Conservation (phyloP, 768 basidiomycete genomes). For the Dacryopinax spathularia region DNA sequence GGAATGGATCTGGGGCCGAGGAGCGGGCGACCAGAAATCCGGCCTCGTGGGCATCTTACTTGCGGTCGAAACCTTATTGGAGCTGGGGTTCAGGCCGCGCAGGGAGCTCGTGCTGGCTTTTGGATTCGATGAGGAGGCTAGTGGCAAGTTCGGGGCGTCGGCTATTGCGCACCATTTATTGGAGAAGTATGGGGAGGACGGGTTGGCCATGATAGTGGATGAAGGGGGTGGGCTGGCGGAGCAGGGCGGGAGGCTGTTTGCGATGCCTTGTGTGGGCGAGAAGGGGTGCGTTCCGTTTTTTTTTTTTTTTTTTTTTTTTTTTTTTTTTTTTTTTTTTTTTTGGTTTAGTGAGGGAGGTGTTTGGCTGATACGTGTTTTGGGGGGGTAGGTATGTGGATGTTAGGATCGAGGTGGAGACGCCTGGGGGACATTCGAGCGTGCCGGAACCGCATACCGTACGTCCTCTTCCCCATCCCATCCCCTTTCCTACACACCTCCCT, state of each 20-base stretch:
- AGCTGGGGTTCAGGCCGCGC: constrained; percentile 47
- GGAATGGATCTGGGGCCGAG: constrained; percentile 22
- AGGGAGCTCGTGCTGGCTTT: constrained; percentile 46
- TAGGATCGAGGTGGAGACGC: constrained; percentile 47
- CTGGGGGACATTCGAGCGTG: constrained; percentile 76
- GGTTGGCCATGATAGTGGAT: constrained; percentile 68
- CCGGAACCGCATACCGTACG: constrained; percentile 68
- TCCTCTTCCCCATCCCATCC: constrained; percentile 3
- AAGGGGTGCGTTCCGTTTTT: no score
- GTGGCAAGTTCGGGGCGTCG: constrained; percentile 26
- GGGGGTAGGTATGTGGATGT: constrained; percentile 63
- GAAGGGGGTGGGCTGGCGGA: constrained; percentile 51
- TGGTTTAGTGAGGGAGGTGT: no score
- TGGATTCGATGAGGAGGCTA: constrained; percentile 59
- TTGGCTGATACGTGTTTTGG: no score
- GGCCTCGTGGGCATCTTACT: constrained; percentile 19
- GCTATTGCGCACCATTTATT: constrained; percentile 33
- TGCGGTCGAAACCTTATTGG: constrained; percentile 50
- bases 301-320: no score
- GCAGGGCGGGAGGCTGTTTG: neutral
- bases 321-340: no score
- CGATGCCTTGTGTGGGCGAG: constrained; percentile 4
- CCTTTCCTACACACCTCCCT: neutral
- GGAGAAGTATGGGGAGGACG: constrained; percentile 50
- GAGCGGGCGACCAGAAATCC: constrained; percentile 21